Percentiles rank a stretch among this genome's conserved stretches.
Conservation (phyloP, 176 grass and related monocot genomes). For the Oryza coarctata region DNA sequence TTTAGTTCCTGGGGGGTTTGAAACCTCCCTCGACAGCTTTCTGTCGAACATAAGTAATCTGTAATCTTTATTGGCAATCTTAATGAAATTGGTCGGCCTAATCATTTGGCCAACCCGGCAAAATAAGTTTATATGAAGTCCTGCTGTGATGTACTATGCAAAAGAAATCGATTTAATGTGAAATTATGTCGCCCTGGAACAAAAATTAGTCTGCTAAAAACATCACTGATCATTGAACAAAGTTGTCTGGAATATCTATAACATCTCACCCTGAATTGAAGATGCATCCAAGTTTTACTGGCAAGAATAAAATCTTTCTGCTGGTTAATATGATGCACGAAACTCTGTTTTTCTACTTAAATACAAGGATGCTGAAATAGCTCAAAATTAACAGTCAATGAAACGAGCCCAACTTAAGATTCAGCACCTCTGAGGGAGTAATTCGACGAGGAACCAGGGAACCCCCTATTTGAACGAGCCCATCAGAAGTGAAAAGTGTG, state of each 20-base stretch:
- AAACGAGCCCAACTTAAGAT: neutral
- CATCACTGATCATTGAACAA: neutral
- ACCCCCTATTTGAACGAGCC: constrained; percentile 84
- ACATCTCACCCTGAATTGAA: neutral
- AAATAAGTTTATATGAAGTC: neutral
- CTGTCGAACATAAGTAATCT: no score
- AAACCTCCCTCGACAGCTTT: no score
- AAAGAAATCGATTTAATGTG: neutral
- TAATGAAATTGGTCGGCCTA: no score
- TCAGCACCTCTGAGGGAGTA: constrained; percentile 51
- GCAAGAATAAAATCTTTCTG: neutral
- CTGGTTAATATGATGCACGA: neutral
- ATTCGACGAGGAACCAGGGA: constrained; percentile 69
- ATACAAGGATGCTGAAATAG: neutral
- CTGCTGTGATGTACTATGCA: neutral
- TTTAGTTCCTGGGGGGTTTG: no score
- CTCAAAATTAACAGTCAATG: neutral
- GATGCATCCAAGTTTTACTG: neutral
- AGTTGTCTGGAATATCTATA: neutral
- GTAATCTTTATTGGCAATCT: no score
- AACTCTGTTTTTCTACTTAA: neutral
- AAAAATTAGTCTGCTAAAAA: no score
- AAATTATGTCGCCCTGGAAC: neutral
- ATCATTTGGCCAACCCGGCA: no score
- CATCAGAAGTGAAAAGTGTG: constrained; percentile 91